Evolutionary conservation across 1,284 basidiomycete species (phyloP), one percentile per base, ranked within the genome.

Genomic region (Ustilago cynodontis): DNA sequence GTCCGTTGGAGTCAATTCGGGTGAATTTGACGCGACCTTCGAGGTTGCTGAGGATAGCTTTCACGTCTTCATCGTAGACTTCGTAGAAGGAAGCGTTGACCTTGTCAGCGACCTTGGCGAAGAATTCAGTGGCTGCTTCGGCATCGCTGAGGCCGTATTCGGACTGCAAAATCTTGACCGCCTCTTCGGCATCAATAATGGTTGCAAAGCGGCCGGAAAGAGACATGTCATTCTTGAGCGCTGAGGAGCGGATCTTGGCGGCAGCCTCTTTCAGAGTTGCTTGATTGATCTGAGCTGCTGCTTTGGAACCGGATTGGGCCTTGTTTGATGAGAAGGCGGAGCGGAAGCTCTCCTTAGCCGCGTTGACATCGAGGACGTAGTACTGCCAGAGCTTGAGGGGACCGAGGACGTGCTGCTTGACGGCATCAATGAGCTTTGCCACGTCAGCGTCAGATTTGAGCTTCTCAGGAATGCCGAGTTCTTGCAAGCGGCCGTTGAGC

Each of bases 361-460:
- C 75, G 50, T 76, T 61, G 31, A 76, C 74, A 29, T 83, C 77
- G 35, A 83, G 43, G 26, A 77, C 82, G 51, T 83, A 83, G 71
- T 75, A 83, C 43, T 83, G 77, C 82, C 82, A 83, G 13, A 83
- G 76, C 47, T 80, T 67, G 52, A 83, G 76, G 18, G 71, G 71
- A 9, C 22, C 59, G 7, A 82, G 39, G 6, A 77, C 81, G 28
- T 81, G 72, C 39, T 71, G 39, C 61, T 78, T 80, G 61, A 83
- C 64, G 2, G 80, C 80, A 1, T 65, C 57, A 13, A 82, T 73
- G 52, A 83, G 75, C 20, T 65, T 61, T 29, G 71, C 59, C 7
- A 71, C 76, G n/a, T 83, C 82, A 9, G 65, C 59, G 18, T 70
- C 65, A 22, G 56, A 69, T n/a, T 78, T 62, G 37, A 78, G 59